Conservation (phyloP, 148 eudicot genomes). For the Cornus controversa region DNA sequence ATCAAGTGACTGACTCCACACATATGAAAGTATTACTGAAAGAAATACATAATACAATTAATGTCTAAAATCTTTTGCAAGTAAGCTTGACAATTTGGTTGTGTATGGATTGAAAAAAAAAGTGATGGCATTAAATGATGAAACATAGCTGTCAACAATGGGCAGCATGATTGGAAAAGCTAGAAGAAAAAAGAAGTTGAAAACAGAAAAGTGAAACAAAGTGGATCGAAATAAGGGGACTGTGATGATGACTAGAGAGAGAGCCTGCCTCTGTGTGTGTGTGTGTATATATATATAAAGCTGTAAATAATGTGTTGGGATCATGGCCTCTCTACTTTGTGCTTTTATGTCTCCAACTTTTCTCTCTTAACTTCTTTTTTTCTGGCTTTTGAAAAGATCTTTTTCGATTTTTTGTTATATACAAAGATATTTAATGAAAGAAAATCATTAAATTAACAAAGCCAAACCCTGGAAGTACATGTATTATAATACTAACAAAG, state of each 20-base stretch:
- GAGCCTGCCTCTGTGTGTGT: not conserved
- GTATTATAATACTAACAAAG: too few relatives aligned
- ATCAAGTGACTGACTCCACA: too few relatives aligned
- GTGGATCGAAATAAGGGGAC: conserved; percentile 12
- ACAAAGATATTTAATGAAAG: too few relatives aligned
- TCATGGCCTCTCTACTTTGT: not conserved
- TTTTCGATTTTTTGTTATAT: not conserved
- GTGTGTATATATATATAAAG: conserved; percentile 9
- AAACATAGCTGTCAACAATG: conserved; percentile 19
- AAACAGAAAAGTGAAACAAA: conserved; percentile 1
- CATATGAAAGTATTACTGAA: too few relatives aligned
- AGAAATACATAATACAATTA: too few relatives aligned
- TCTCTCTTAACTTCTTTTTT: not conserved
- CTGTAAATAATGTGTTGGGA: not conserved
- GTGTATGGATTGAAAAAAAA: not conserved
- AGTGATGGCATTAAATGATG: conserved; percentile 7
- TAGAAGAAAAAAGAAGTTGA: not conserved
- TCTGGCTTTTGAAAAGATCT: not conserved
- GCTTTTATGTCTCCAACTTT: too few relatives aligned
- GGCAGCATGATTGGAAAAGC: conserved; percentile 14
- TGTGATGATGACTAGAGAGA: not conserved
- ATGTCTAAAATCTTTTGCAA: too few relatives aligned
- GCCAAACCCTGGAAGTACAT: not conserved
- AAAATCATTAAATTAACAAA: not conserved
- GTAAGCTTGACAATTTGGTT: too few relatives aligned